Conservation (phyloP, 2,329 filamentous ascomycete genomes). For the Fusarium tricinctum region DNA sequence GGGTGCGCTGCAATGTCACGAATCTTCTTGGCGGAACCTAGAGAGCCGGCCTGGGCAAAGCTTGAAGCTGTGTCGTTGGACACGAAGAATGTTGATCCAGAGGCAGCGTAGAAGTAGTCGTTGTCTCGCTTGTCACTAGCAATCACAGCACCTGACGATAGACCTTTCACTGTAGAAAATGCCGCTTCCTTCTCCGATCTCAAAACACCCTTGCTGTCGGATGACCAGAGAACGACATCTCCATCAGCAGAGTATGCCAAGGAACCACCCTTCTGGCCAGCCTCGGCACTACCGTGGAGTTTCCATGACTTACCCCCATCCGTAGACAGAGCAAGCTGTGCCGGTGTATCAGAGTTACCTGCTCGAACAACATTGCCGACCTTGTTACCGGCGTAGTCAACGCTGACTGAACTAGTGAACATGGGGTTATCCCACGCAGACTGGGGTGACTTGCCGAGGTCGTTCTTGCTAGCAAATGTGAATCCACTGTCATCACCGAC, state of each 20-base stretch:
- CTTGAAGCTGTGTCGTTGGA: constrained; percentile 63
- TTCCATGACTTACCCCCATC: constrained; percentile 67
- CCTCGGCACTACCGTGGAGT: constrained; percentile 62
- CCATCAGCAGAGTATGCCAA: constrained; percentile 66
- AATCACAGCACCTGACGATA: constrained; percentile 63
- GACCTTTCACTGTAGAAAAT: constrained; percentile 61
- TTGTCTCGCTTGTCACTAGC: constrained; percentile 68
- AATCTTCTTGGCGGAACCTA: constrained; percentile 60
- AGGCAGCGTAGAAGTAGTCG: constrained; percentile 66
- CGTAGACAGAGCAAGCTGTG: constrained; percentile 63
- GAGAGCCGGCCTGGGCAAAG: constrained; percentile 58
- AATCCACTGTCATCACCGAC: constrained; percentile 68
- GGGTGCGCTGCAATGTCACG: constrained; percentile 71
- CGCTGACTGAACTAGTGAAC: constrained; percentile 61
- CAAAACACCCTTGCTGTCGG: constrained; percentile 56
- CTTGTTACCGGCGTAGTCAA: constrained; percentile 65
- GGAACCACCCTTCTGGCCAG: constrained; percentile 58
- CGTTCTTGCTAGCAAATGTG: constrained; percentile 57
- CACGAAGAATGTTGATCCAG: constrained; percentile 63
- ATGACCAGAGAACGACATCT: constrained; percentile 64
- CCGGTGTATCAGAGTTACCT: constrained; percentile 60
- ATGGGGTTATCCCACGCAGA: constrained; percentile 63
- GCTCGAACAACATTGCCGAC: constrained; percentile 63
- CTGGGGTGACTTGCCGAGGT: constrained; percentile 59
- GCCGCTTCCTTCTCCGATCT: constrained; percentile 57